Conservation (phyloP, 495 filamentous ascomycete species). For the Trichoderma parareesei region DNA sequence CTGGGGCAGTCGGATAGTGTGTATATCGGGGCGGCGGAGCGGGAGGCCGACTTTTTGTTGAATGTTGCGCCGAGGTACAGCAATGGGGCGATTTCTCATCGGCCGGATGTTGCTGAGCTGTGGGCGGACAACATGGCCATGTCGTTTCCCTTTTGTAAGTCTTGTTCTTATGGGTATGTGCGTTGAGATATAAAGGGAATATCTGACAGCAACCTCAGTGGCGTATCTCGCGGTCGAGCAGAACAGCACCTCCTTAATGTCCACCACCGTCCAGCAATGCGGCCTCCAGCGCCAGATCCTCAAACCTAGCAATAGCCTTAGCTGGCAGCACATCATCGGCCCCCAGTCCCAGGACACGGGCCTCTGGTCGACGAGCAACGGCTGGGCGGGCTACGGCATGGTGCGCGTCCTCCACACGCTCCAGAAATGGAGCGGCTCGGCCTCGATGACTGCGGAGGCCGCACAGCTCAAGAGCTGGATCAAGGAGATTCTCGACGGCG, state of each 20-base stretch:
- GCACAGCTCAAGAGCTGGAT: constrained; percentile 28
- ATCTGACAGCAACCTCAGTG: background rate
- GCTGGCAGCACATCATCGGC: constrained; percentile 44
- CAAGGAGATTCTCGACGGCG: constrained; percentile 40
- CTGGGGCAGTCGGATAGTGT: background rate
- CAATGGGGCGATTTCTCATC: background rate
- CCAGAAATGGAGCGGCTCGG: constrained; percentile 25
- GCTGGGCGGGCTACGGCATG: constrained; percentile 44
- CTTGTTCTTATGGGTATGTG: background rate
- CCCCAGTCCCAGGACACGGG: constrained; percentile 34
- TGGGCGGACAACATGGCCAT: background rate
- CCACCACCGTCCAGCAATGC: constrained; percentile 27
- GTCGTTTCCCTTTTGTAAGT: background rate
- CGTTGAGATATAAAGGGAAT: background rate
- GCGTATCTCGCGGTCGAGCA: background rate
- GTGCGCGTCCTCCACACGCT: constrained; percentile 40
- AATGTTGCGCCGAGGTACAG: background rate
- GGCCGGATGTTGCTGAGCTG: background rate
- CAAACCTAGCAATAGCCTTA: constrained; percentile 16
- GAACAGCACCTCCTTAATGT: background rate
- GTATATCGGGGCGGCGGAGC: background rate
- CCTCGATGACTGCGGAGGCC: constrained; percentile 23
- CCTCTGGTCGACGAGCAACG: constrained; percentile 46
- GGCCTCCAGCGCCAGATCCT: constrained; percentile 36
- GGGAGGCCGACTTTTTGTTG: background rate